A percentile compares a stretch with the other conserved stretches of the same genome.
phyloP scores from a whole-genome alignment of 2,329 filamentous ascomycete species.

The Arthrobotrys sphaeroides region DNA sequence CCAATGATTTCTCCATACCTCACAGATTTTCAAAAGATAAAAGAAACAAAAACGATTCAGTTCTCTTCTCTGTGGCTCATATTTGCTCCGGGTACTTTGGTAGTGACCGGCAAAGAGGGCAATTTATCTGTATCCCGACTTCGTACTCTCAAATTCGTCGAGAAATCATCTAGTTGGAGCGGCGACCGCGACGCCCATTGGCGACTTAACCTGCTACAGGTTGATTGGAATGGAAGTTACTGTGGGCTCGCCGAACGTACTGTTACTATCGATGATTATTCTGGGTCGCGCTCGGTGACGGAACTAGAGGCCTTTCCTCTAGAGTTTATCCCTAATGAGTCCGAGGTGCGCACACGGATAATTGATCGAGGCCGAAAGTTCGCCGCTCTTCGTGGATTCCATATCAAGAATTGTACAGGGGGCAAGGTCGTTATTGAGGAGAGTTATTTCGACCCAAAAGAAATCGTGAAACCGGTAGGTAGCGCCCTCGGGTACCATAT shows the following conservation, averaged over 20 bases:
- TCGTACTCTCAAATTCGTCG: neutral
- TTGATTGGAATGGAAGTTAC: neutral
- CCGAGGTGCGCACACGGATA: slow-evolving; percentile 71
- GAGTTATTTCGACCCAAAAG: neutral
- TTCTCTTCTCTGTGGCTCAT: neutral
- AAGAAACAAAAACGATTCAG: neutral
- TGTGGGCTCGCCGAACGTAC: neutral
- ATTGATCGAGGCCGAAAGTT: slow-evolving; percentile 86
- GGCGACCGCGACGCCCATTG: too few relatives aligned
- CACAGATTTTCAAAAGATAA: neutral
- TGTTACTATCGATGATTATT: neutral
- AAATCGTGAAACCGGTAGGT: neutral
- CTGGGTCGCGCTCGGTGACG: neutral
- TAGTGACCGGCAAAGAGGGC: neutral
- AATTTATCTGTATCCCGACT: neutral
- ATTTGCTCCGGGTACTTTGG: neutral
- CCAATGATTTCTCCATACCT: neutral
- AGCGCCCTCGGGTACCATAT: too few relatives aligned
- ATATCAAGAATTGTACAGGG: neutral
- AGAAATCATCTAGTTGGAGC: too few relatives aligned
- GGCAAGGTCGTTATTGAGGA: neutral
- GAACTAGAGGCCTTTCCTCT: neutral
- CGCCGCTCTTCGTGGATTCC: slow-evolving; percentile 74
- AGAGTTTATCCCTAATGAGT: neutral
- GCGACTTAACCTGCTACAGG: neutral